phyloP scores from a whole-genome alignment of 495 filamentous ascomycete genomes.

The Talaromyces liani region DNA sequence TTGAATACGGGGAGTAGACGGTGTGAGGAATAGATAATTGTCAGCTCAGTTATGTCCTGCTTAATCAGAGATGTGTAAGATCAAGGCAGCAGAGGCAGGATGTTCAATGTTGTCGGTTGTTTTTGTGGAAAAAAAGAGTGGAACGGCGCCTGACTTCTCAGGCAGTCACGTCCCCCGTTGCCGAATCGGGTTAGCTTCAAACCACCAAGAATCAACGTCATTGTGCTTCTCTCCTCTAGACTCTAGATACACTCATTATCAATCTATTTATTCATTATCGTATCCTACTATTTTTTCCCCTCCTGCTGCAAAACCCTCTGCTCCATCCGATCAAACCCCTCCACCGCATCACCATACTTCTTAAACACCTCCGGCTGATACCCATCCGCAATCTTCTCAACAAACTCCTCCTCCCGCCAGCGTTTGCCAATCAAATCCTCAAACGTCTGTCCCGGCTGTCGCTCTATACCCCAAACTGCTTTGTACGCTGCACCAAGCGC shows the following conservation, averaged over 20 bases:
- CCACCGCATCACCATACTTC: conserved; percentile 66
- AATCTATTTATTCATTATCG: too few relatives aligned
- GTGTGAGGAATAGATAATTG: background rate
- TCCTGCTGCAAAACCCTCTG: conserved; percentile 46
- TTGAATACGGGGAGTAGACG: background rate
- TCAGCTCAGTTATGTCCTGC: too few relatives aligned
- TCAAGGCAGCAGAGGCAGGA: background rate
- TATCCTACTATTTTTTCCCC: background rate
- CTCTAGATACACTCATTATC: too few relatives aligned
- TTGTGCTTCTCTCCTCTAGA: too few relatives aligned
- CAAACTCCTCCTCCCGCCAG: conserved; percentile 79
- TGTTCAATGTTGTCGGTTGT: background rate
- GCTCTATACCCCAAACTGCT: conserved; percentile 84
- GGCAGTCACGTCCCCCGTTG: conserved; percentile 5
- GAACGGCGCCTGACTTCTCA: conserved; percentile 3
- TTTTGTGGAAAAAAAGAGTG: conserved; percentile 1
- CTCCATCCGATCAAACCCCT: conserved; percentile 79
- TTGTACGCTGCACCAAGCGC: conserved; percentile 95
- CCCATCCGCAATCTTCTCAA: conserved; percentile 74
- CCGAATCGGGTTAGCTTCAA: background rate
- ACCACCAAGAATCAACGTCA: background rate
- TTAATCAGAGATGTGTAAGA: too few relatives aligned
- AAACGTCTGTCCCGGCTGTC: conserved; percentile 63
- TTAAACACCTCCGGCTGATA: conserved; percentile 68
- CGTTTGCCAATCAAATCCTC: conserved; percentile 74